Evolutionary conservation across 78 protist species (phyloP).

Genomic region (Chrysochromulina parva): DNA sequence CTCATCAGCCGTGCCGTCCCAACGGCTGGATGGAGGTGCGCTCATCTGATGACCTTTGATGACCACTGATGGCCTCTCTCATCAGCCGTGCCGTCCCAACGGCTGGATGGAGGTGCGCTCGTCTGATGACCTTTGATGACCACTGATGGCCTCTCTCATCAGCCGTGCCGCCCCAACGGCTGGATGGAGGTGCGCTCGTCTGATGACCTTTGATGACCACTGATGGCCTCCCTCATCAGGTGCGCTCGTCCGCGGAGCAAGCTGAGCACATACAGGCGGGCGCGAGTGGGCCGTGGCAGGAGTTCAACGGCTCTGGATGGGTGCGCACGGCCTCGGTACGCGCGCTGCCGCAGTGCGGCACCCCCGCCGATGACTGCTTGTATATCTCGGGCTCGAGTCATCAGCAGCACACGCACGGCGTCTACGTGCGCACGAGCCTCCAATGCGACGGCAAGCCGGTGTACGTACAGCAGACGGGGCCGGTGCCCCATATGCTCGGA

Average conservation of each 20-base stretch:
- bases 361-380: not conserved
- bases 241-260: not conserved
- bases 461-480: not conserved
- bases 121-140: too few relatives aligned
- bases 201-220: too few relatives aligned
- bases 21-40: constrained; percentile 1
- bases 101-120: not conserved
- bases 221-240: too few relatives aligned
- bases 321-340: not conserved
- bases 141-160: too few relatives aligned
- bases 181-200: not conserved
- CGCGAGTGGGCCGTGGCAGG: not conserved
- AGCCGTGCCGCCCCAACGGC: constrained; percentile 10
- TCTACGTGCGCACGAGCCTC: not conserved
- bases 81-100: constrained; percentile 10
- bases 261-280: not conserved
- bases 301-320: not conserved
- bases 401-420: constrained; percentile 9
- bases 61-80: too few relatives aligned
- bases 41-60: too few relatives aligned
- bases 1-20: constrained; percentile 12
- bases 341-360: not conserved
- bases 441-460: not conserved
- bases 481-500: not conserved
- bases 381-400: not conserved